Evolutionary conservation across 345 rosid genomes (phyloP).

Genomic region (Lepidium aucheri): DNA sequence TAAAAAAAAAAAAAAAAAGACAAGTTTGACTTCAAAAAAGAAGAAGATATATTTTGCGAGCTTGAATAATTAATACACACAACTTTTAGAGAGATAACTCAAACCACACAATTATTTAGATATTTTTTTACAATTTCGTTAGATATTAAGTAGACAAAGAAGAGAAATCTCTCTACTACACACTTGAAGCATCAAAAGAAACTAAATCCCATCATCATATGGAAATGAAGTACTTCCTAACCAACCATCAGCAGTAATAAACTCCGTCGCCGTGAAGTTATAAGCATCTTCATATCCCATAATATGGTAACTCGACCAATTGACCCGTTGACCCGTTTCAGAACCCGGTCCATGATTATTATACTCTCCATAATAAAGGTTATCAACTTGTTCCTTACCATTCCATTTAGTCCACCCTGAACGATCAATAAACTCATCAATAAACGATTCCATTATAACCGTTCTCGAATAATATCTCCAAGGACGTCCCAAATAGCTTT

Average conservation of each 20-base stretch:
- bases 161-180: neutral
- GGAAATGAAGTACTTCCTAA: slow-evolving; percentile 72
- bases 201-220: slow-evolving; percentile 53
- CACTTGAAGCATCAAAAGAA: neutral
- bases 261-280: slow-evolving; percentile 59
- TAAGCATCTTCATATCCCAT: slow-evolving; percentile 61
- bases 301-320: slow-evolving; percentile 61
- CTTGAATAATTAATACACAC: neutral
- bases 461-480: slow-evolving; percentile 59
- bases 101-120: neutral
- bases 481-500: slow-evolving; percentile 77
- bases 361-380: slow-evolving; percentile 69
- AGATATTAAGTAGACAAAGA: neutral
- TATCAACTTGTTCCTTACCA: slow-evolving; percentile 37
- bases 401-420: slow-evolving; percentile 65
- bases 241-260: slow-evolving; percentile 70
- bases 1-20: too few relatives aligned
- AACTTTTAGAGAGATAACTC: neutral
- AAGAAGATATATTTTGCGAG: neutral
- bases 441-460: slow-evolving; percentile 53
- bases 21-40: too few relatives aligned
- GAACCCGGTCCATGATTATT: slow-evolving; percentile 80
- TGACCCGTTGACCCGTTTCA: slow-evolving; percentile 42
- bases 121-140: neutral
- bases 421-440: slow-evolving; percentile 56